phyloP scores from a whole-genome alignment of 2,329 filamentous ascomycete species.

The Pestalotiopsis sp. region DNA sequence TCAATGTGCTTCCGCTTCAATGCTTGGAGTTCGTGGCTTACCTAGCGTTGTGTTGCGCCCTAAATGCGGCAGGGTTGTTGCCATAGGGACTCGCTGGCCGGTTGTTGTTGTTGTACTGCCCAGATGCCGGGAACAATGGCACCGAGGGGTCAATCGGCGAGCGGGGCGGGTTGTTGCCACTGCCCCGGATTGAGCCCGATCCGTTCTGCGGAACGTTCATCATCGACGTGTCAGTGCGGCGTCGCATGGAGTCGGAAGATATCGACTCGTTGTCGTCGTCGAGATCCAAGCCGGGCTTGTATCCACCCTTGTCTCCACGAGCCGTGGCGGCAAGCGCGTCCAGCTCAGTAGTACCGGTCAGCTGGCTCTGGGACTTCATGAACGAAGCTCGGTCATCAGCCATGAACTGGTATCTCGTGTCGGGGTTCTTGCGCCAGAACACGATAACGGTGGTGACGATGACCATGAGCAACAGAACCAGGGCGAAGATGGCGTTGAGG shows the following conservation, averaged over 20 bases:
- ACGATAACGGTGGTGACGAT: slow-evolving; percentile 67
- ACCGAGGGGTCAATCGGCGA: slow-evolving; percentile 53
- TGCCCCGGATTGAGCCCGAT: slow-evolving; percentile 17
- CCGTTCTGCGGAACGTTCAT: slow-evolving; percentile 2
- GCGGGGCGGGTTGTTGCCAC: slow-evolving; percentile 34
- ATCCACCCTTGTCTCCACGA: slow-evolving; percentile 67
- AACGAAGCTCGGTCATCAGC: slow-evolving; percentile 86
- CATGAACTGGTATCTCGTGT: slow-evolving; percentile 87
- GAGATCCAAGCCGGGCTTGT: slow-evolving; percentile 62
- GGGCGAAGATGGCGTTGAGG: slow-evolving; percentile 75
- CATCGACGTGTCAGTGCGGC: slow-evolving; percentile 33
- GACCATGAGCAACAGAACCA: slow-evolving; percentile 77
- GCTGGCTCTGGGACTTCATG: slow-evolving; percentile 82
- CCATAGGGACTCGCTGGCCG: slow-evolving; percentile 29
- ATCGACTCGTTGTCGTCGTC: slow-evolving; percentile 72
- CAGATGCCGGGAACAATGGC: slow-evolving; percentile 48
- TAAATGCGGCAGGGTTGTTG: slow-evolving; percentile 34
- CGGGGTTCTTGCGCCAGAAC: slow-evolving; percentile 81
- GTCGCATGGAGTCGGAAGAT: slow-evolving; percentile 54
- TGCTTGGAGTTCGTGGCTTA: slow-evolving; percentile 29
- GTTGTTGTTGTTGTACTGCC: slow-evolving; percentile 24
- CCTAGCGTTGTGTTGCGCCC: slow-evolving; percentile 45
- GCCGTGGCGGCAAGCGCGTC: slow-evolving; percentile 83
- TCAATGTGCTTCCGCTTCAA: neutral
- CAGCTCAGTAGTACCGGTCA: slow-evolving; percentile 72